These are phyloP conservation scores for Thraustochytrium sp. DNA, from an alignment of 352 stramenopile genomes.

Conservation along the genomic window DNA sequence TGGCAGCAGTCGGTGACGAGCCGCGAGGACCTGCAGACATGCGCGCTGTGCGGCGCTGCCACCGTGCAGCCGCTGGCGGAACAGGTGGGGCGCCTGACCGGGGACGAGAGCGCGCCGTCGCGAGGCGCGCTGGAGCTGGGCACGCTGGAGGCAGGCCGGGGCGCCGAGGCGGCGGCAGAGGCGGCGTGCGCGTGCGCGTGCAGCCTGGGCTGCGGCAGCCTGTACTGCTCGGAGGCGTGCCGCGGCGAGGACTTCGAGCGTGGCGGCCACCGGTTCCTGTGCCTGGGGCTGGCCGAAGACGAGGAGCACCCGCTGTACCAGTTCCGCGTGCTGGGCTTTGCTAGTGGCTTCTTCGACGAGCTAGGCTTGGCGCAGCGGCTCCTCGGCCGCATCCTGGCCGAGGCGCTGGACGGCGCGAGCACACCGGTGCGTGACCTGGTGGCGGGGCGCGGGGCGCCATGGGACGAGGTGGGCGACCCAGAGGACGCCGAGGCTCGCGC, in stretches of 20 bases:
- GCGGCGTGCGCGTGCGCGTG: too few relatives aligned
- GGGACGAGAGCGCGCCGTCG: too few relatives aligned
- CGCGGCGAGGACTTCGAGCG: not conserved
- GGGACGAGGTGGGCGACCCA: not conserved
- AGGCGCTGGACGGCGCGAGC: not conserved
- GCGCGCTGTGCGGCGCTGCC: not conserved
- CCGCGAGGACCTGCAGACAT: not conserved
- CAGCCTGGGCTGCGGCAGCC: not conserved
- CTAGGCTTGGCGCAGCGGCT: not conserved
- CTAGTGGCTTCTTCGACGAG: not conserved
- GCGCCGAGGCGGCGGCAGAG: too few relatives aligned
- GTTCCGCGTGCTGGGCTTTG: not conserved
- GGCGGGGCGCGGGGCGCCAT: not conserved
- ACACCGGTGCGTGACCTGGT: not conserved
- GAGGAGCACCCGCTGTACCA: slow-evolving; percentile 2
- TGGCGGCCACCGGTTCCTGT: not conserved
- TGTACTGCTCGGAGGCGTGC: not conserved
- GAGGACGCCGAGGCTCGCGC: not conserved
- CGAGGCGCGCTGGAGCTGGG: too few relatives aligned
- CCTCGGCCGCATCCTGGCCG: not conserved
- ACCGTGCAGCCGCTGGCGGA: not conserved
- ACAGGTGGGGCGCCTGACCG: not conserved
- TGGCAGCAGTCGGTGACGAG: not conserved
- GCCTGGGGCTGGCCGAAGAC: not conserved
- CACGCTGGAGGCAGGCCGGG: too few relatives aligned